A percentile compares a stretch with the other conserved stretches of the same genome.
Evolutionary conservation across 2,329 filamentous ascomycete genomes (phyloP).

Genomic region (Aspergillus fumigatus): DNA sequence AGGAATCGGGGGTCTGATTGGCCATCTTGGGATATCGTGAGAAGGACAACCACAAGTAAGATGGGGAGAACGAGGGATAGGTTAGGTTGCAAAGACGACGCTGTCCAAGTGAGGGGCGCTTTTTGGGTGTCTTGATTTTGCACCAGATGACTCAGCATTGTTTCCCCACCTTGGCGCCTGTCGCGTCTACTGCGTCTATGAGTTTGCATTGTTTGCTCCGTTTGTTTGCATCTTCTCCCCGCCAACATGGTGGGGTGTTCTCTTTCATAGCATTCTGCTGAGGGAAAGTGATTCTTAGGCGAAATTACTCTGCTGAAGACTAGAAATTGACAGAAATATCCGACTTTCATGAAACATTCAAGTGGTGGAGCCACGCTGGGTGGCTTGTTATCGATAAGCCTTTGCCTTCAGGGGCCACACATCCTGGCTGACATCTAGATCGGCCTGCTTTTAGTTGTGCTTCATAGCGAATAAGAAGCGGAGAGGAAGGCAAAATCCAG

Average conservation of each 20-base stretch:
- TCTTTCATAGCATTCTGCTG: not conserved
- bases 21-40: slow-evolving; percentile 59
- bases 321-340: not conserved
- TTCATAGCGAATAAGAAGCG: not conserved
- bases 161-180: slow-evolving; percentile 9
- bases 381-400: slow-evolving; percentile 23
- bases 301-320: not conserved
- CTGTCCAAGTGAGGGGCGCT: slow-evolving; percentile 23
- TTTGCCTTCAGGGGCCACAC: not conserved
- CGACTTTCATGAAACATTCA: not conserved
- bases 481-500: not conserved
- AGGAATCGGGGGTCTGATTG: slow-evolving; percentile 72
- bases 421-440: not conserved
- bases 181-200: slow-evolving; percentile 10
- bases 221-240: not conserved
- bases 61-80: slow-evolving; percentile 1
- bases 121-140: slow-evolving; percentile 21
- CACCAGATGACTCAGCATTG: slow-evolving; percentile 26
- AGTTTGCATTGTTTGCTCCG: slow-evolving; percentile 11
- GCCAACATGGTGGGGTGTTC: not conserved
- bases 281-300: not conserved
- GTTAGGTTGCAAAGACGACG: slow-evolving; percentile 2
- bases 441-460: not conserved
- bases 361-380: slow-evolving; percentile 7
- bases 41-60: slow-evolving; percentile 11